These are phyloP conservation scores for Dichomitus squalens DNA, from an alignment of 1,284 basidiomycete species.

Conservation along the genomic window DNA sequence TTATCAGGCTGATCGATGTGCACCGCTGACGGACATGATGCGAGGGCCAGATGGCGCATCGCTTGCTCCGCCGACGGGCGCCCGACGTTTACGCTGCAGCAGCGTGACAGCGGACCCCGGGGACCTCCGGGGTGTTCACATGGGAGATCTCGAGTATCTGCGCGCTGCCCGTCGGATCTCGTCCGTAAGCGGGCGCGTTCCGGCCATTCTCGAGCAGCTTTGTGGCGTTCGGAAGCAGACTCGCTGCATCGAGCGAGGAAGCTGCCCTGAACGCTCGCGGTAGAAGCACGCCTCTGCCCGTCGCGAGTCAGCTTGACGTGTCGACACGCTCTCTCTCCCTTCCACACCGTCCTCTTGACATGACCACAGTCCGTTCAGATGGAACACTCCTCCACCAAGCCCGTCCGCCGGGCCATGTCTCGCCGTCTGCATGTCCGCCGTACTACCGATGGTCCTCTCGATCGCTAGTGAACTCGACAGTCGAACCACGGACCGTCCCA, in stretches of 20 bases:
- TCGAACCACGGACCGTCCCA: conserved; percentile 2
- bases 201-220: conserved; percentile 28
- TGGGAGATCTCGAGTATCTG: conserved; percentile 16
- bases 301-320: conserved; percentile 10
- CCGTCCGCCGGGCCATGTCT: background rate
- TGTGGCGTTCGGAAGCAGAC: conserved; percentile 30
- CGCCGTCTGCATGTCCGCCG: background rate
- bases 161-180: background rate
- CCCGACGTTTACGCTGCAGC: conserved; percentile 1
- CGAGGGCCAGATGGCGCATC: conserved; percentile 14
- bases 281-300: conserved; percentile 19
- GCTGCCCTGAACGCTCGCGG: conserved; percentile 14
- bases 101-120: conserved; percentile 24
- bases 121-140: conserved; percentile 26
- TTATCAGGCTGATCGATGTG: conserved; percentile 24
- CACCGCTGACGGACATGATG: conserved; percentile 5
- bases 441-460: background rate
- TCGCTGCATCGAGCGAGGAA: background rate
- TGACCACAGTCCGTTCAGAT: background rate
- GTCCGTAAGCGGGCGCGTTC: background rate
- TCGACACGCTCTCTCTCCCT: background rate
- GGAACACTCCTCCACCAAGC: background rate
- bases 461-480: background rate
- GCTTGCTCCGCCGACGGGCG: conserved; percentile 29
- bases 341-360: background rate